phyloP scores from a whole-genome alignment of 768 basidiomycete species.

The Tulasnella sp. region DNA sequence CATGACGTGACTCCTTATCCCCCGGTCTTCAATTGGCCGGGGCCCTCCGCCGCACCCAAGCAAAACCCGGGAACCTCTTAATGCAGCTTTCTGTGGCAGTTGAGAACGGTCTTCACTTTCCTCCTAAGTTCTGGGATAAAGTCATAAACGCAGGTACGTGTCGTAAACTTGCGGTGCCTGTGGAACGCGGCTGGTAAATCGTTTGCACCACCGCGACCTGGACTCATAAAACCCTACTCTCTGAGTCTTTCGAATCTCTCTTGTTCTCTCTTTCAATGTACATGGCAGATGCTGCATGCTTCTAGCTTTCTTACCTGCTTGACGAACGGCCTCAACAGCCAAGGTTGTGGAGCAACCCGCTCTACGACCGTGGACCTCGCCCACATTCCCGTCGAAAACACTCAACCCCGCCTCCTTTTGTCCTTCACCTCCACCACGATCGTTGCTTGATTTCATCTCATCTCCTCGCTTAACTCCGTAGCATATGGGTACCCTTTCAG shows the following conservation, averaged over 20 bases:
- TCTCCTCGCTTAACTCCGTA: neutral
- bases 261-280: neutral
- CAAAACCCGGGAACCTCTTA: neutral
- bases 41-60: neutral
- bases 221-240: neutral
- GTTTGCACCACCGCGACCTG: neutral
- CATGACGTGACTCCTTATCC: neutral
- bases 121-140: neutral
- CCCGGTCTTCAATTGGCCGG: neutral
- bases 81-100: neutral
- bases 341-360: neutral
- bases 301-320: neutral
- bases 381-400: neutral
- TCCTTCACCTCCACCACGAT: neutral
- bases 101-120: neutral
- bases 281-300: neutral
- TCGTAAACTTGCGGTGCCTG: neutral
- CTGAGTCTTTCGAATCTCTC: neutral
- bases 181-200: neutral
- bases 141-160: neutral
- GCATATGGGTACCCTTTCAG: neutral
- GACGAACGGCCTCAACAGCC: neutral
- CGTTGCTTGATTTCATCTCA: neutral
- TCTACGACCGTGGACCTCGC: neutral
- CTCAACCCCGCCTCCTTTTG: neutral